Conservation (phyloP, 2,329 filamentous ascomycete genomes). For the Trichophyton simii region DNA sequence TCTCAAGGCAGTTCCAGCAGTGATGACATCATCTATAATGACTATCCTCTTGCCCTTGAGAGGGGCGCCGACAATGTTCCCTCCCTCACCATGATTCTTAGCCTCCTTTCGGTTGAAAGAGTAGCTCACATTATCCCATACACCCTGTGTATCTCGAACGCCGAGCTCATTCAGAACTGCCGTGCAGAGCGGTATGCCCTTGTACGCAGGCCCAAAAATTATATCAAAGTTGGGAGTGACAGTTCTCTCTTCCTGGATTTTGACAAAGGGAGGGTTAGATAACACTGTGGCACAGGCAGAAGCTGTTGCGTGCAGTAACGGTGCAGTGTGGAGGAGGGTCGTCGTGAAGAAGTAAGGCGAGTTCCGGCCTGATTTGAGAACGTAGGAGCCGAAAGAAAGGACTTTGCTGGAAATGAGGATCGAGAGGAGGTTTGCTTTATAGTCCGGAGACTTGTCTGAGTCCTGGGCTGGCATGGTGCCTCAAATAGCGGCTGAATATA, state of each 20-base stretch:
- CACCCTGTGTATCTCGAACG: constrained; percentile 48
- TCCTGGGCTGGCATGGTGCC: constrained; percentile 1
- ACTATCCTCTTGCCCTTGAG: constrained; percentile 76
- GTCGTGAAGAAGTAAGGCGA: constrained; percentile 99
- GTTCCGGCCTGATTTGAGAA: constrained; percentile 77
- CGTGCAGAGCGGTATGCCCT: constrained; percentile 84
- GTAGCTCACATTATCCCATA: constrained; percentile 62
- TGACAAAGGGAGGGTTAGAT: constrained; percentile 14
- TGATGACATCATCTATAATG: constrained; percentile 94
- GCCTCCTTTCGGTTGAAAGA: constrained; percentile 92
- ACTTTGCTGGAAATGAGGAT: constrained; percentile 30
- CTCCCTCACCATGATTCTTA: constrained; percentile 92
- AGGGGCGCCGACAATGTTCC: constrained; percentile 76
- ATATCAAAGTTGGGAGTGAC: constrained; percentile 56
- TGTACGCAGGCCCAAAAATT: constrained; percentile 90
- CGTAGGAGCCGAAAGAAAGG: constrained; percentile 37
- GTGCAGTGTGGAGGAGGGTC: constrained; percentile 72
- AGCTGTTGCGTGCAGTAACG: constrained; percentile 64
- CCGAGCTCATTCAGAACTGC: constrained; percentile 64
- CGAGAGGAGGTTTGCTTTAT: constrained; percentile 29
- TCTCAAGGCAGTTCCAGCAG: constrained; percentile 83
- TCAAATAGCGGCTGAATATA: neutral
- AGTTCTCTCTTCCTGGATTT: constrained; percentile 24
- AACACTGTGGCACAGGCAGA: constrained; percentile 59
- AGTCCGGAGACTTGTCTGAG: constrained; percentile 11